Evolutionary conservation across 768 basidiomycete genomes (phyloP).

Genomic region (Galerina sulciceps): DNA sequence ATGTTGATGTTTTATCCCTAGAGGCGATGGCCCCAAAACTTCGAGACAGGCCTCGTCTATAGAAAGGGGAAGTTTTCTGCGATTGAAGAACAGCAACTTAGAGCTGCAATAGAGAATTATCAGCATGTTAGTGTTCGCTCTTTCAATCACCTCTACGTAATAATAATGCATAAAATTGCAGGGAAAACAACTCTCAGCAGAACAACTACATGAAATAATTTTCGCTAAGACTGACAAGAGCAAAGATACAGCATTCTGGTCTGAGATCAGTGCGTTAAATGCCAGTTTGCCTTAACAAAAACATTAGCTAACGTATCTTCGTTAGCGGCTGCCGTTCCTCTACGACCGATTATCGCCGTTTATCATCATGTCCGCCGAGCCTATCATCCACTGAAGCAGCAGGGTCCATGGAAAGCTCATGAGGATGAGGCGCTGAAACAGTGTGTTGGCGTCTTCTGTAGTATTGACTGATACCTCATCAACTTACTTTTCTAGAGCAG

Average conservation of each 20-base stretch:
- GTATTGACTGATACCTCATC: neutral
- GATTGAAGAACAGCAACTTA: slow-evolving; percentile 71
- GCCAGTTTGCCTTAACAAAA: slow-evolving; percentile 1
- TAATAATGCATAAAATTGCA: slow-evolving; percentile 25
- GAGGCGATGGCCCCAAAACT: neutral
- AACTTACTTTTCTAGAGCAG: slow-evolving; percentile 52
- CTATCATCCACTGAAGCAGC: slow-evolving; percentile 69
- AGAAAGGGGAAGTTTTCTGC: slow-evolving; percentile 89
- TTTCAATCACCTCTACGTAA: neutral
- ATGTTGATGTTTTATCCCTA: neutral
- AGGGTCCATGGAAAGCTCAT: slow-evolving; percentile 69
- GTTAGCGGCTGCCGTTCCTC: slow-evolving; percentile 69
- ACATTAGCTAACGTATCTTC: slow-evolving; percentile 1
- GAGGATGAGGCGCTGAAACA: slow-evolving; percentile 69
- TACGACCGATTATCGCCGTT: slow-evolving; percentile 81
- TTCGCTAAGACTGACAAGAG: slow-evolving; percentile 68
- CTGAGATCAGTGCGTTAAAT: slow-evolving; percentile 67
- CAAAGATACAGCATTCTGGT: slow-evolving; percentile 75
- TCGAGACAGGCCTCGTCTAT: slow-evolving; percentile 69
- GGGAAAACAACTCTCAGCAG: slow-evolving; percentile 55
- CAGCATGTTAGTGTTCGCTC: slow-evolving; percentile 48
- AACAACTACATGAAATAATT: slow-evolving; percentile 64
- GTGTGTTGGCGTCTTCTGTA: slow-evolving; percentile 41
- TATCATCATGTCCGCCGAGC: slow-evolving; percentile 80
- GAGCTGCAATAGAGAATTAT: slow-evolving; percentile 66